A percentile compares a stretch with the other conserved stretches of the same genome.
Conservation (phyloP, 208 protist genomes). For the Crithidia sp. region DNA sequence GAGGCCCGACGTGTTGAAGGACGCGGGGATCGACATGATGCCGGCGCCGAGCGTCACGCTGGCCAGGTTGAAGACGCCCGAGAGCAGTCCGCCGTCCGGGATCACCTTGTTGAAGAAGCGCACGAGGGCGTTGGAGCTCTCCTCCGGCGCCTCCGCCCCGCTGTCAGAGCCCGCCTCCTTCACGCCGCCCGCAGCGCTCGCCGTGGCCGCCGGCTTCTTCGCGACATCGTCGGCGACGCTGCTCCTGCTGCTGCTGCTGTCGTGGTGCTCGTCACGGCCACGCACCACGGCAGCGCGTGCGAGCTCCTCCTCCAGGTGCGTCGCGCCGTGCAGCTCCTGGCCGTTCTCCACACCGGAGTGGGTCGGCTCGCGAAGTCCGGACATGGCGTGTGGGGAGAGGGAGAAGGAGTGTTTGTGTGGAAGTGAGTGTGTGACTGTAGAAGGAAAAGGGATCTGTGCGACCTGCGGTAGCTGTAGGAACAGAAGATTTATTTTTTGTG, state of each 20-base stretch:
- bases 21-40: slow-evolving; percentile 66
- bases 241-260: no score
- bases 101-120: slow-evolving; percentile 47
- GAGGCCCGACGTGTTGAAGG: slow-evolving; percentile 57
- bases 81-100: slow-evolving; percentile 64
- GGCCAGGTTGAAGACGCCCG: slow-evolving; percentile 64
- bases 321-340: background rate
- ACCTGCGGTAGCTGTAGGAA: no score
- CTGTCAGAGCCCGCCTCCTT: no score
- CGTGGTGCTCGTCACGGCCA: no score
- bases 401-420: background rate
- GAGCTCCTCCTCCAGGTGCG: background rate
- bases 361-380: background rate
- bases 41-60: slow-evolving; percentile 70
- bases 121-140: slow-evolving; percentile 24
- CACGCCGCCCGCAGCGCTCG: no score
- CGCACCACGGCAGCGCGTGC: no score
- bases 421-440: background rate
- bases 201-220: no score
- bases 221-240: no score
- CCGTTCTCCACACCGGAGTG: background rate
- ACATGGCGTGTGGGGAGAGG: background rate
- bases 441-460: background rate
- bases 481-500: no score
- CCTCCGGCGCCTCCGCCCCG: no score